Base-by-base conservation (phyloP, 129 eudicot species). In the Ambrosia trifida region DNA sequence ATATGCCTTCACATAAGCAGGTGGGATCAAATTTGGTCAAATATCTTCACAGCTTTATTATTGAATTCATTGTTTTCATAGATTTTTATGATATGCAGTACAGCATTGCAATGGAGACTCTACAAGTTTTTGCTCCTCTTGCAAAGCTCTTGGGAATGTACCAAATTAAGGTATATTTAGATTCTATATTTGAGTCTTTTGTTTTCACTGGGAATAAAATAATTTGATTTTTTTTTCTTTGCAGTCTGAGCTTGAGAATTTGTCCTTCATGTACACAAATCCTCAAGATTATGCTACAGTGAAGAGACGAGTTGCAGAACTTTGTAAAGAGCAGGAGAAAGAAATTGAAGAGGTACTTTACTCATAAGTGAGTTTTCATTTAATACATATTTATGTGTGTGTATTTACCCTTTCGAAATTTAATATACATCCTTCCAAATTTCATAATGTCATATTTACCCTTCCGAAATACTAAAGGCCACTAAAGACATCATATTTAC, bases 1-100 rank as follows among this genome's bases (percentile, higher is more conserved):
- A 95, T 72, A 95, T 95, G 99, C 99, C 99, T 77, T 88, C 96
- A 30, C 97, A 90, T 66, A 95, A 95, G 83, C 99, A 95, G 99
- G 99, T 95, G 36, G 14, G 38, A n/a, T 64, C 16, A 57, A 20
- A 32, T 72, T 81, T 11, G 63, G 31, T 77, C 50, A 71, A 19
- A 13, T 7, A 43, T 13, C 64, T 61, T 19, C 11, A 2, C 5
- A 61, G 30, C 11, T 5, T 43, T 46, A 18, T 30, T n/a, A 36
- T 73, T 30, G 24, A 18, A 45, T 38, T 41, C 19, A 62, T 69
- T 47, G 32, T 64, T 67, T 74, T 75, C 68, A 51, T 75, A 50
- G 45, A 36, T 69, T 61, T 77, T 56, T 72, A 54, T 60, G 28
- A 52, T 75, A 51, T 84, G 64, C 95, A 95, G 99, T 76, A 96